Evolutionary conservation across 805 yeast species (phyloP), one percentile per base, ranked within the genome.

Genomic region (Metschnikowia henanensis): DNA sequence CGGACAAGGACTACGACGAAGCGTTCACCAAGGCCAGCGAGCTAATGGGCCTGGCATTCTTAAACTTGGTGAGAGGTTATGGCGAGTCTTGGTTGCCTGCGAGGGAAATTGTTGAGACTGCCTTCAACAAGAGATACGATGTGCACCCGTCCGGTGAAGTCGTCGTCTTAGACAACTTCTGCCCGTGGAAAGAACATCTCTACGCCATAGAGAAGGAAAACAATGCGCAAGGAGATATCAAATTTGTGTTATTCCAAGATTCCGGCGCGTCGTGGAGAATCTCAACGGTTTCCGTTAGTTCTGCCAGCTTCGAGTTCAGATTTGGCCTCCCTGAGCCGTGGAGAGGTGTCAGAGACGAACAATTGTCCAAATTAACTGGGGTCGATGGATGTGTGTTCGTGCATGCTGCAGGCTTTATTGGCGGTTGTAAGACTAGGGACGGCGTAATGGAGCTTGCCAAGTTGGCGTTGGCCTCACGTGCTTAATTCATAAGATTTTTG

Each of bases 321-420:
- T 78, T 79, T 64, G 85, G 96, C 23, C 75, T 94, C 46, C 97
- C 97, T 12, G 94, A 87, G 64, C 77, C 80, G 16, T 87, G 96
- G 89, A 80, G 99, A 72, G 99, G 99, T n/a, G 70, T 91, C 36
- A 81, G 99, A 62, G 99, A 94, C 61, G 92, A 87, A 23, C 86
- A 74, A 30, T 75, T 94, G 54, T 79, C 86, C 53, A 72, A 81
- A 52, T 69, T 76, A 53, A 72, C 89, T 28, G 97, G 95, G n/a
- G 79, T 94, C 43, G 81, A 79, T 25, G 96, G 87, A 7, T 87
- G 97, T 61, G 80, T 91, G 17, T 94, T 94, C 60, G 81, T 94
- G 45, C 99, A 94, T 57, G 97, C 98, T 34, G 87, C 96, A 32
- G 98, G 99, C 0, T 94, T 94, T 67, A 94, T 94, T 58, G 99